Evolutionary conservation across 2,329 filamentous ascomycete genomes (phyloP), one percentile per base, ranked within the genome.

Genomic region (Neofusicoccum sp.): DNA sequence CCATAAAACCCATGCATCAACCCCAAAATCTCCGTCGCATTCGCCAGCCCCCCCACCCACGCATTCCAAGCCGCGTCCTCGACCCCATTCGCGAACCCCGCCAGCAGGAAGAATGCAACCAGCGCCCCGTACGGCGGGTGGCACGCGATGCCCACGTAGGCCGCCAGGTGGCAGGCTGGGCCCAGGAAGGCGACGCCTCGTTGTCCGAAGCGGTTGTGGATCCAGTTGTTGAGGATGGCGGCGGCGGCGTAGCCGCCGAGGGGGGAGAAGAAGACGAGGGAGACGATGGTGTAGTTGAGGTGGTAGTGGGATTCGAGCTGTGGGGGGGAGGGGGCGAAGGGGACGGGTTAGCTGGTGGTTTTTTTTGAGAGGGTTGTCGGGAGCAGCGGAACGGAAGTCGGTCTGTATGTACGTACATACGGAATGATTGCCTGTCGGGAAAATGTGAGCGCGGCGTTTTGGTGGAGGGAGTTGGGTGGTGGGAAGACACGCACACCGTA

Each of bases 1-100:
- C 89, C 89, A 68, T 91, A 93, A 33, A 84, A 83, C 0, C 84
- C 88, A 70, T 92, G 89, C 30, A 93, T 73, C 61, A 91, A 79
- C 0, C 89, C 89, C 1, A 91, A 80, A 1, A 93, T 76, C 69
- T 91, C 86, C 69, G 93, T 92, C 6, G 88, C 84, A 62, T 85
- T 84, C 9, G 84, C 80, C 86, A 93, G 89, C 66, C 86, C 88
- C 9, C 89, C 90, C 16, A 86, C 79, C 81, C 82, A 86, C 0
- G 82, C 82, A 66, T 84, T 84, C 78, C 82, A 86, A 5, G 80
- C 84, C 0, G 83, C 82, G 65, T 86, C 88, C 58, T 85, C 80
- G 8, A 91, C 74, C 3, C 89, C 89, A 69, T 88, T 91, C 1
- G 89, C 89, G 51, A 90, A 86, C 1, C 88, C 89, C 1, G 85